Percentiles rank a stretch among this genome's conserved stretches.
Evolutionary conservation across 2,329 filamentous ascomycete species (phyloP).

Genomic region (Diaporthe sp.): DNA sequence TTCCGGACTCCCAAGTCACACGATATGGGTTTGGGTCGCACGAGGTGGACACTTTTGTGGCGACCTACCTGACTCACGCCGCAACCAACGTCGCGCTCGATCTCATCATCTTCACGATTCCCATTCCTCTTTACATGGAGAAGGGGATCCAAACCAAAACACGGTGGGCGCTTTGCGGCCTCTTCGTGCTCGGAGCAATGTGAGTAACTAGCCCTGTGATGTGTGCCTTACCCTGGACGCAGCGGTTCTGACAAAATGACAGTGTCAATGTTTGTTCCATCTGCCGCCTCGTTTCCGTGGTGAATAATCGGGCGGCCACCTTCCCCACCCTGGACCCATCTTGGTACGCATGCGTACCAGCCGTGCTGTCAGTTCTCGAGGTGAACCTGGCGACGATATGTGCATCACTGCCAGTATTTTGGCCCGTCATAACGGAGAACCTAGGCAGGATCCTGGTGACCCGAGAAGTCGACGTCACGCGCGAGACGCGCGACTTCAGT

Average conservation of each 20-base stretch:
- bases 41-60: slow-evolving; percentile 44
- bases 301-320: slow-evolving; percentile 48
- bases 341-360: slow-evolving; percentile 52
- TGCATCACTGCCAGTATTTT: slow-evolving; percentile 36
- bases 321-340: slow-evolving; percentile 53
- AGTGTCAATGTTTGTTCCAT: slow-evolving; percentile 51
- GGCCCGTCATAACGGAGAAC: slow-evolving; percentile 45
- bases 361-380: slow-evolving; percentile 52
- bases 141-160: slow-evolving; percentile 47
- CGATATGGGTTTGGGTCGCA: slow-evolving; percentile 51
- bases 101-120: slow-evolving; percentile 50
- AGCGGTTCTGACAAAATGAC: background rate
- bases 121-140: slow-evolving; percentile 48
- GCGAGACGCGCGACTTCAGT: slow-evolving; percentile 37
- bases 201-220: slow-evolving; percentile 41
- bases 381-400: slow-evolving; percentile 44
- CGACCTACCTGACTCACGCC: slow-evolving; percentile 48
- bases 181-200: slow-evolving; percentile 50
- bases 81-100: slow-evolving; percentile 51
- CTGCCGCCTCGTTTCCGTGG: slow-evolving; percentile 50
- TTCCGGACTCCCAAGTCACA: slow-evolving; percentile 1
- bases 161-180: slow-evolving; percentile 47
- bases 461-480: slow-evolving; percentile 50
- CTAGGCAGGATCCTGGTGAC: slow-evolving; percentile 53
- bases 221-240: too few species aligned